These are phyloP conservation scores for Coccomyxa sp. DNA, from an alignment of 139 green algal species.

Conservation along the genomic window DNA sequence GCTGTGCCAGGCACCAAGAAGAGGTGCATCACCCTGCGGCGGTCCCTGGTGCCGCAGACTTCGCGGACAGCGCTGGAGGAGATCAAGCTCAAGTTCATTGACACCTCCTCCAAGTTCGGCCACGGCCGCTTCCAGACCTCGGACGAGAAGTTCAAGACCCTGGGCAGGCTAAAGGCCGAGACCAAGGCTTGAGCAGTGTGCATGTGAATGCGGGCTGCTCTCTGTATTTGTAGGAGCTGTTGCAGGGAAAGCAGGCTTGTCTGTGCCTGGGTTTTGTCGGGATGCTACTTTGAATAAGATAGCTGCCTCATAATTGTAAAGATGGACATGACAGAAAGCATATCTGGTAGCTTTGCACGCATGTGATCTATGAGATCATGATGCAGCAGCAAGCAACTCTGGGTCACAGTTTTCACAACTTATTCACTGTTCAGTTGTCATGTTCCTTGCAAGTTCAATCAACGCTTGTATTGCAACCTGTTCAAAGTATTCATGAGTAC, in stretches of 20 bases:
- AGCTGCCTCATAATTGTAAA: too few species aligned
- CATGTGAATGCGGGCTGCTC: too few species aligned
- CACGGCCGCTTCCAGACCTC: slow-evolving; percentile 98
- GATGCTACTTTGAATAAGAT: not conserved
- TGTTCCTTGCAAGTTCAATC: too few species aligned
- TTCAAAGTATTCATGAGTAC: too few species aligned
- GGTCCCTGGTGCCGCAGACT: slow-evolving; percentile 89
- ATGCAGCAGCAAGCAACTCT: too few species aligned
- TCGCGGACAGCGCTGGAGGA: slow-evolving; percentile 87
- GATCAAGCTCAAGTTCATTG: slow-evolving; percentile 94
- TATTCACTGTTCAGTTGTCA: too few species aligned
- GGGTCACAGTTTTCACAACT: too few species aligned
- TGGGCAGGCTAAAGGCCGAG: slow-evolving; percentile 64
- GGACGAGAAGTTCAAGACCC: slow-evolving; percentile 88
- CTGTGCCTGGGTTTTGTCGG: slow-evolving; percentile 5
- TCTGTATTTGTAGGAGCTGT: not conserved
- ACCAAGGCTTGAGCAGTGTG: not conserved
- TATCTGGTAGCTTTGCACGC: too few species aligned
- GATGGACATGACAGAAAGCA: too few species aligned
- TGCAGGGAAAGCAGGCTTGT: not conserved
- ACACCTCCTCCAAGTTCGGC: slow-evolving; percentile 97
- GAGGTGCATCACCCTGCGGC: slow-evolving; percentile 92
- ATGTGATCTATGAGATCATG: too few species aligned
- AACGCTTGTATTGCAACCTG: too few species aligned
- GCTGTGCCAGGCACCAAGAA: slow-evolving; percentile 88